A percentile compares a stretch with the other conserved stretches of the same genome.
phyloP scores from a whole-genome alignment of 2,329 filamentous ascomycete species.

The Trichoderma sp. region DNA sequence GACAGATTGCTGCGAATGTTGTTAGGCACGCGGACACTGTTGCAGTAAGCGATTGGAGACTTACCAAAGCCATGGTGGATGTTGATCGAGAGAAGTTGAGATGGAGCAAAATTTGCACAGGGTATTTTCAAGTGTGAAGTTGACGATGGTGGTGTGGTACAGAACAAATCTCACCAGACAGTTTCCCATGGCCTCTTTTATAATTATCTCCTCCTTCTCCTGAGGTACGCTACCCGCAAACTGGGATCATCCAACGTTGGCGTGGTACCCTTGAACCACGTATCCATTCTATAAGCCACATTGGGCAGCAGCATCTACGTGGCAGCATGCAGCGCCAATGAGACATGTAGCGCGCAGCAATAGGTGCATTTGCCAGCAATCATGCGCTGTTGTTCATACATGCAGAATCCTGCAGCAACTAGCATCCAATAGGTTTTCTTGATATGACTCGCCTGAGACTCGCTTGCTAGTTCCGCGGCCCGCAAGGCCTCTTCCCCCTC shows the following conservation, averaged over 20 bases:
- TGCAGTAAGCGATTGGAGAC: neutral
- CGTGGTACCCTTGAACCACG: constrained; percentile 11
- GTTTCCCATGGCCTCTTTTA: constrained; percentile 8
- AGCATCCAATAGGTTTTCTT: constrained; percentile 14
- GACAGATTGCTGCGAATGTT: constrained; percentile 1
- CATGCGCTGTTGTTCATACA: constrained; percentile 23
- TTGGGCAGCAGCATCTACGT: constrained; percentile 22
- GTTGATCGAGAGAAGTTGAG: too few relatives aligned
- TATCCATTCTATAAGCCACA: constrained; percentile 22
- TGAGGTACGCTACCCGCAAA: neutral
- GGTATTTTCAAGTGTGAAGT: neutral
- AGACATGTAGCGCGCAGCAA: constrained; percentile 19
- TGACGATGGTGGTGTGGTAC: neutral
- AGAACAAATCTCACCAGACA: neutral
- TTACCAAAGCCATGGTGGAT: constrained; percentile 15
- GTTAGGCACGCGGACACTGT: neutral
- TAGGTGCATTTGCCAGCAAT: constrained; percentile 24
- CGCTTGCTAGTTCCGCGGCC: constrained; percentile 17
- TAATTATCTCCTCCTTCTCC: neutral
- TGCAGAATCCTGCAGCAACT: constrained; percentile 18
- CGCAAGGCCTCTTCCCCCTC: constrained; percentile 10
- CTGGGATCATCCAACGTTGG: constrained; percentile 7
- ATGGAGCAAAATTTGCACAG: neutral
- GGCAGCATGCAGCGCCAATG: constrained; percentile 20
- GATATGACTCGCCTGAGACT: constrained; percentile 10